Evolutionary conservation across 495 filamentous ascomycete species (phyloP).

Genomic region (Immersiella caudata): DNA sequence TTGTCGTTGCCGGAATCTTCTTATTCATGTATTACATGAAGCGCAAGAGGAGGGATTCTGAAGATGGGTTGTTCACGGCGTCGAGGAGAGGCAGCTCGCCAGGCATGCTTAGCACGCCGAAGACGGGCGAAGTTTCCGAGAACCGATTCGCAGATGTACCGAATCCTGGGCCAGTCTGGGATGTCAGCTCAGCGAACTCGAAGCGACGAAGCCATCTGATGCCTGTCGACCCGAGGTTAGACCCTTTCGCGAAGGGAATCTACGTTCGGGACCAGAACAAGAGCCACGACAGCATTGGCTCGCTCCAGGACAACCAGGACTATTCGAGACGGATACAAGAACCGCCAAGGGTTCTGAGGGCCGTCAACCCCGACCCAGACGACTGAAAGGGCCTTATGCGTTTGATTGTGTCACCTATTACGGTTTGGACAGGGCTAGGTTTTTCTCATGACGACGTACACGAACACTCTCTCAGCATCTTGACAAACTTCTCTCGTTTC

Average conservation of each 20-base stretch:
- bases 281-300: slow-evolving; percentile 57
- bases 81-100: slow-evolving; percentile 45
- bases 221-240: slow-evolving; percentile 59
- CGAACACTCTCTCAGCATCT: slow-evolving; percentile 30
- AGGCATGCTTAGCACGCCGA: slow-evolving; percentile 43
- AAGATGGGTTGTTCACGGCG: slow-evolving; percentile 30
- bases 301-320: slow-evolving; percentile 59
- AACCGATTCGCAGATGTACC: slow-evolving; percentile 19
- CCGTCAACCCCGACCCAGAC: slow-evolving; percentile 55
- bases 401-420: neutral
- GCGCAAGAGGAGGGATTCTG: slow-evolving; percentile 31
- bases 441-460: slow-evolving; percentile 33
- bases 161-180: slow-evolving; percentile 21
- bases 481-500: slow-evolving; percentile 32
- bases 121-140: slow-evolving; percentile 42
- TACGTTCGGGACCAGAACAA: slow-evolving; percentile 52
- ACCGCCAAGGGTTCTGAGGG: slow-evolving; percentile 51
- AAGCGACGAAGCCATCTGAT: slow-evolving; percentile 54
- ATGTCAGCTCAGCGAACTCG: slow-evolving; percentile 12
- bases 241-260: slow-evolving; percentile 51
- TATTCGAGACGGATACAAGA: slow-evolving; percentile 52
- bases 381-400: slow-evolving; percentile 14
- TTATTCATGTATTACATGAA: slow-evolving; percentile 41
- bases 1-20: slow-evolving; percentile 32
- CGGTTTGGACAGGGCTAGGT: slow-evolving; percentile 12